Percentiles rank a stretch among this genome's conserved stretches.
These are phyloP conservation scores for Cucumis cinereus DNA, from an alignment of 306 rosid genomes.

Conservation along the genomic window DNA sequence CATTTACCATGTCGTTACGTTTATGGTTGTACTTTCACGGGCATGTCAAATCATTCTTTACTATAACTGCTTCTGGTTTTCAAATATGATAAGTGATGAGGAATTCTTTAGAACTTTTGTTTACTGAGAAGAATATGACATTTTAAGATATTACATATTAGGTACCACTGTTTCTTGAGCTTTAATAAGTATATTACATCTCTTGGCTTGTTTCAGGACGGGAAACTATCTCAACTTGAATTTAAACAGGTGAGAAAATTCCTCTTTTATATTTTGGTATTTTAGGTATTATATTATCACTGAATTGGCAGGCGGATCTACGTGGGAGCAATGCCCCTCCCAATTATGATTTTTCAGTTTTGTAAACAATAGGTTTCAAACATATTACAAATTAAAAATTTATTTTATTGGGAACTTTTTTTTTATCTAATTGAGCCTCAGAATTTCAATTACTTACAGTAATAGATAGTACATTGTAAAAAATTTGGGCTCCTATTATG, in stretches of 20 bases:
- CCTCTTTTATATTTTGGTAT: not conserved
- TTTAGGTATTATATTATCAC: not conserved
- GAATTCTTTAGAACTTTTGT: not conserved
- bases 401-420: too few relatives aligned
- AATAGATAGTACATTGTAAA: too few relatives aligned
- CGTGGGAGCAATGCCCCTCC: too few relatives aligned
- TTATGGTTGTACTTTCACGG: not conserved
- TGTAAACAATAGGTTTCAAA: too few relatives aligned
- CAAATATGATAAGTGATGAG: not conserved
- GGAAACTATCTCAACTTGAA: slow-evolving; percentile 42
- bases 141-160: not conserved
- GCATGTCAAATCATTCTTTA: not conserved
- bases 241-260: slow-evolving; percentile 59
- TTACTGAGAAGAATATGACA: not conserved
- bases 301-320: too few relatives aligned
- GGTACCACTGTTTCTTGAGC: not conserved
- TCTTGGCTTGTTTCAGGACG: slow-evolving; percentile 41
- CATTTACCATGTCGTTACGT: not conserved
- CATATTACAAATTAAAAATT: too few relatives aligned
- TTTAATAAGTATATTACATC: not conserved
- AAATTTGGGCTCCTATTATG: too few relatives aligned
- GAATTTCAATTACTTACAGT: too few relatives aligned
- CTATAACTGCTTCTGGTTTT: not conserved
- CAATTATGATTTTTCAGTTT: too few relatives aligned
- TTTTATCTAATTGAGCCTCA: too few relatives aligned